phyloP scores from a whole-genome alignment of 2,329 filamentous ascomycete genomes.

The Fusarium sp. region DNA sequence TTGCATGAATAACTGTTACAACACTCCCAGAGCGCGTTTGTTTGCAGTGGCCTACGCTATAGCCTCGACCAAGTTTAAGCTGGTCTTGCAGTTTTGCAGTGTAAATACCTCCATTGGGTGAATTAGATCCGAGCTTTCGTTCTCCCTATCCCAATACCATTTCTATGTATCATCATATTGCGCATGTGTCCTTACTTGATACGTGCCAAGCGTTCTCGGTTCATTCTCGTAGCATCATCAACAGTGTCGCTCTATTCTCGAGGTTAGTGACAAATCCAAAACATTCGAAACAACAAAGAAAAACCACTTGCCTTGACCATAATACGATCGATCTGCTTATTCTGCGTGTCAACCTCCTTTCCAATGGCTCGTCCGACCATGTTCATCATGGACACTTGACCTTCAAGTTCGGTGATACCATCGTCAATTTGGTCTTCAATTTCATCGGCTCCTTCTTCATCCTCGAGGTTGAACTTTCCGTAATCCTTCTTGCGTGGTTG shows the following conservation, averaged over 20 bases:
- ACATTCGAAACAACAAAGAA: not conserved
- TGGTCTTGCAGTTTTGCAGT: not conserved
- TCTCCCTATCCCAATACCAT: conserved; percentile 3
- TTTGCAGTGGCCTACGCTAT: conserved; percentile 1
- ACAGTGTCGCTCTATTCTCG: conserved; percentile 78
- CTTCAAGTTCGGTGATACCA: conserved; percentile 72
- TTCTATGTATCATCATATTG: conserved; percentile 11
- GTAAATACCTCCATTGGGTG: conserved; percentile 1
- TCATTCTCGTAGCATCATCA: conserved; percentile 83
- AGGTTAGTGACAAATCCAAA: conserved; percentile 44
- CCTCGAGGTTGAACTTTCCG: conserved; percentile 80
- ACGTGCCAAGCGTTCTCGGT: conserved; percentile 76
- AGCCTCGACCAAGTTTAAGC: conserved; percentile 5
- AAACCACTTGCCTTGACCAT: conserved; percentile 73
- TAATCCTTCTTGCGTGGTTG: conserved; percentile 56
- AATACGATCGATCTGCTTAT: conserved; percentile 79
- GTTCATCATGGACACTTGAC: conserved; percentile 78
- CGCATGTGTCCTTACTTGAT: conserved; percentile 55
- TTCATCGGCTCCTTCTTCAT: conserved; percentile 67
- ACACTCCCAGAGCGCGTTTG: not conserved
- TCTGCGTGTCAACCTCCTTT: conserved; percentile 80
- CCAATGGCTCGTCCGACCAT: conserved; percentile 78
- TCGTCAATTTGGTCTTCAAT: conserved; percentile 67
- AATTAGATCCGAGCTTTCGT: conserved; percentile 16
- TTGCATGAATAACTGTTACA: conserved; percentile 1